Evolutionary conservation across 2,329 filamentous ascomycete genomes (phyloP), one percentile per base, ranked within the genome.

Genomic region (Clarireedia homoeocarpa): DNA sequence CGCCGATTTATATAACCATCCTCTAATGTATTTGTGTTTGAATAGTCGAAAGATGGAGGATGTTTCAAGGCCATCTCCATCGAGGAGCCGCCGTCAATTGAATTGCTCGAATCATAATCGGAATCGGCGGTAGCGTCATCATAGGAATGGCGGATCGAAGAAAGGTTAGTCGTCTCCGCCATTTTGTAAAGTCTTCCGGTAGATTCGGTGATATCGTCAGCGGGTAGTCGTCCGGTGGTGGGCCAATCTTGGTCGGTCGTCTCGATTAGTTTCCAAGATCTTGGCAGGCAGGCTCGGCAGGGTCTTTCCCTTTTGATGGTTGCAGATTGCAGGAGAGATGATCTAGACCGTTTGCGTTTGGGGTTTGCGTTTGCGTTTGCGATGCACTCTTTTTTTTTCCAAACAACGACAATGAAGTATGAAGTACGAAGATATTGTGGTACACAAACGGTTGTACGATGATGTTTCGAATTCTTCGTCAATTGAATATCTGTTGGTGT

Each of bases 1-100:
- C 24, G 27, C 20, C 12, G 30, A 12, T 38, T 40, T 10, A 12
- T 17, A 40, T 62, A 58, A 12, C 34, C 59, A 61, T 60, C 56
- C 42, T 56, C 58, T 3, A 60, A 17, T 12, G 50, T 50, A 12
- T 48, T 44, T 17, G 53, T n/a, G 42, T 62, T 51, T n/a, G 24
- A 52, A 44, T 57, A 59, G 40, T 63, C 55, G 27, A 54, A 53
- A 27, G 36, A 53, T 23, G 24, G 23, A 34, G 14, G 6, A 17
- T 23, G 20, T 9, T 39, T 24, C 10, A 15, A 36, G 14, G 20
- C 10, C 27, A 44, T 55, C 20, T 51, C 53, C 47, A 55, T 55
- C 12, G 47, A 6, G 15, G 38, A 45, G 24, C 44, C n/a, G 20
- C 15, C 23, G 17, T n/a, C 38, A 36, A 44, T 34, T 26, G 30